Evolutionary conservation across 768 basidiomycete species (phyloP).

Genomic region (Phlegmacium glaucopus): DNA sequence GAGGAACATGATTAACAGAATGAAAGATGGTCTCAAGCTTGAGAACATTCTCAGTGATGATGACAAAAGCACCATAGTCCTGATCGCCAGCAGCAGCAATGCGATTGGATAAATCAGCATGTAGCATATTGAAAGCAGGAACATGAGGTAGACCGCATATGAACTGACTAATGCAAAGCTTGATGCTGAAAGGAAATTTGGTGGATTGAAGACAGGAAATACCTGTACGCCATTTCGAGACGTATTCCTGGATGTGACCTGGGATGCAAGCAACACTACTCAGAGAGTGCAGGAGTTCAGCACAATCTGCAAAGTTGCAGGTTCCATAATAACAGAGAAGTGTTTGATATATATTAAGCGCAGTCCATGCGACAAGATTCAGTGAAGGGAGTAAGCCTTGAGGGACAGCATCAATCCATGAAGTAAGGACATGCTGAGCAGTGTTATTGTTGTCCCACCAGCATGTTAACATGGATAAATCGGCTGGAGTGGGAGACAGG

Average conservation of each 20-base stretch:
- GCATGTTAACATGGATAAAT: neutral
- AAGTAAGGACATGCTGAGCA: constrained; percentile 1
- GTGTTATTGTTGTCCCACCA: constrained; percentile 2
- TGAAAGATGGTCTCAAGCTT: neutral
- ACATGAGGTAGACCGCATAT: neutral
- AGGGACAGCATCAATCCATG: neutral
- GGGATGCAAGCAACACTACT: neutral
- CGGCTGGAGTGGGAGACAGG: neutral
- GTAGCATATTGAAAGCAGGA: neutral
- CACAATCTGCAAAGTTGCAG: neutral
- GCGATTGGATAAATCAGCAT: neutral
- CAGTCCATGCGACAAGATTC: neutral
- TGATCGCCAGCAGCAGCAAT: neutral
- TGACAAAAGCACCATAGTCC: neutral
- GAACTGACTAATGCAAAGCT: neutral
- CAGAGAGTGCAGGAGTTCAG: neutral
- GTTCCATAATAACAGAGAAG: neutral
- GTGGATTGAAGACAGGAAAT: neutral
- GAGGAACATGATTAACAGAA: too few relatives aligned
- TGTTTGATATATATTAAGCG: neutral
- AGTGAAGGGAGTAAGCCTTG: neutral
- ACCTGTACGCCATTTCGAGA: neutral
- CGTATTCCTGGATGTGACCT: neutral
- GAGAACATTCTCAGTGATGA: neutral
- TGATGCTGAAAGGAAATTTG: neutral